Base-by-base conservation (phyloP, 2,329 filamentous ascomycete species). In the Exophiala mesophila region DNA sequence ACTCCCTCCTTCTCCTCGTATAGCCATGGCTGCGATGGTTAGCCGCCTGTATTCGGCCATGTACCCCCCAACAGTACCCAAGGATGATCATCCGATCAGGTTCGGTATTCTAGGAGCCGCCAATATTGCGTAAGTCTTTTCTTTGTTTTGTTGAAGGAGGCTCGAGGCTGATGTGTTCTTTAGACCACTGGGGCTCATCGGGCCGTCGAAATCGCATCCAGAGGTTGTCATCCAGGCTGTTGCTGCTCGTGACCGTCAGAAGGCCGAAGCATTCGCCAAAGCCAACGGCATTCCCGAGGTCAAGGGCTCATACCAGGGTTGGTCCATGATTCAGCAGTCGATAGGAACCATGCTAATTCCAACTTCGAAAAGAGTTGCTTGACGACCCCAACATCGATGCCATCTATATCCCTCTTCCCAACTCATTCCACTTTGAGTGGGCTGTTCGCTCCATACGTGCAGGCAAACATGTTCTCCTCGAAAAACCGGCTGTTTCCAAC, bases 401-500 rank as follows among this genome's bases (percentile, higher is more conserved):
- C 29, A 69, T 77, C 3, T 68, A 74, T 18, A 71, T 77, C 39
- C 71, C 68, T 64, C 65, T 77, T 4, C 74, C 74, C 0, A 76
- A 77, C 50, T 59, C 64, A 8, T 59, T 62, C 2, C 74, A 77
- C 39, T 71, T 72, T 12, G 59, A 62, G 2, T 73, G 68, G 52
- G 71, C 77, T 51, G 63, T 64, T 29, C 61, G 63, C 41, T 72
- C 72, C 2, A 60, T 77, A 0, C 49, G 58, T 5, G 69, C 70
- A 12, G 71, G 72, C 9, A 77, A 77, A 50, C 72, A 77, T 52
- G 73, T 77, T 6, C 60, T 77, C 1, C 70, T 71, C 16, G 74
- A 77, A 54, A 77, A 77, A 54, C 74, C 74, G 12, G 70, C 76
- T 28, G 72, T 69, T 2, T 65, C 64, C 18, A 77, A 74, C 51